These are phyloP conservation scores for Malbranchea zuffiana DNA, from an alignment of 2,329 filamentous ascomycete genomes.

Conservation along the genomic window DNA sequence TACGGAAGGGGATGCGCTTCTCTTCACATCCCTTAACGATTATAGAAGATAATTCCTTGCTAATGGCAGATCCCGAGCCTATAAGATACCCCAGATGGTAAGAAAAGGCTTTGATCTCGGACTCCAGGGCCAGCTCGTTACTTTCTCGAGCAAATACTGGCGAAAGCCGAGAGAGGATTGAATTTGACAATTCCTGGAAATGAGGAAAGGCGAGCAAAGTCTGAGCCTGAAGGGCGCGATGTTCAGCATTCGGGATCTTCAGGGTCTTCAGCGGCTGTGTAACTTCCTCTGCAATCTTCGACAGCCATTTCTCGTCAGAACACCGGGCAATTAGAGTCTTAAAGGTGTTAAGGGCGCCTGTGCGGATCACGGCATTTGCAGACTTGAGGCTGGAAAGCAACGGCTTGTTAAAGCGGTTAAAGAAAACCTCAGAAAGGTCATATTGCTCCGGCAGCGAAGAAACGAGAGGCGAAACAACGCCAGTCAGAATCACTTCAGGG, in stretches of 20 bases:
- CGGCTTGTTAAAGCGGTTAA: slow-evolving; percentile 67
- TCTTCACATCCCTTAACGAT: slow-evolving; percentile 75
- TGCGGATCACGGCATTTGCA: slow-evolving; percentile 65
- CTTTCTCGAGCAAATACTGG: slow-evolving; percentile 69
- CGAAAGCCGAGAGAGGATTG: slow-evolving; percentile 56
- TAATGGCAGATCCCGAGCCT: slow-evolving; percentile 48
- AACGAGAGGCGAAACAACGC: slow-evolving; percentile 64
- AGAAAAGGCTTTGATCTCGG: slow-evolving; percentile 62
- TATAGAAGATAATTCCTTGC: slow-evolving; percentile 56
- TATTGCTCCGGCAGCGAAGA: slow-evolving; percentile 55
- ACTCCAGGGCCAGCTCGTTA: slow-evolving; percentile 69
- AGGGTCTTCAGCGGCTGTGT: slow-evolving; percentile 66
- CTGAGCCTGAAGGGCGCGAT: slow-evolving; percentile 70
- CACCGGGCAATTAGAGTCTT: slow-evolving; percentile 55
- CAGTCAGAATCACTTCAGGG: slow-evolving; percentile 77
- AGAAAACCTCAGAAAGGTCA: slow-evolving; percentile 67
- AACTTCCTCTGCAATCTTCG: slow-evolving; percentile 66
- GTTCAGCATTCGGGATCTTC: slow-evolving; percentile 75
- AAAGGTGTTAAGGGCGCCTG: slow-evolving; percentile 66
- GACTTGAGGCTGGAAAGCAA: slow-evolving; percentile 87
- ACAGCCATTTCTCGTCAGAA: slow-evolving; percentile 47
- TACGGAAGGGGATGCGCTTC: slow-evolving; percentile 67
- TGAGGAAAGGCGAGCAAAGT: slow-evolving; percentile 58
- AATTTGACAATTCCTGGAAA: slow-evolving; percentile 52
- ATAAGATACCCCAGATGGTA: slow-evolving; percentile 55